Base-by-base conservation (phyloP, 768 basidiomycete species). In the Mycena chlorophos region DNA sequence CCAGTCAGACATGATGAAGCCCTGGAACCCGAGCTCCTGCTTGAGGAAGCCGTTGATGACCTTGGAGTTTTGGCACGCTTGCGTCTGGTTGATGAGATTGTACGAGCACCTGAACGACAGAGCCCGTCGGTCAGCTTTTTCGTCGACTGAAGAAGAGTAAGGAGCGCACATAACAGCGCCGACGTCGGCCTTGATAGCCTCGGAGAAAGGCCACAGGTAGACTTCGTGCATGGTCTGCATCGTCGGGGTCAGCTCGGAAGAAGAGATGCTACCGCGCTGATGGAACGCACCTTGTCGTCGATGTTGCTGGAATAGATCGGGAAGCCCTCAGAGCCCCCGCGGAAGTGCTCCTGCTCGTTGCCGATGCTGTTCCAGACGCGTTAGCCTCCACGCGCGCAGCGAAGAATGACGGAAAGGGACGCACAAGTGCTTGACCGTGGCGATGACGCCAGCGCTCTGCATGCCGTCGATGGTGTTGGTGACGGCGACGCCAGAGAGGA, bases 21-120 rank as follows among this genome's bases (percentile, higher is more conserved):
- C 76, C 53, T 78, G 75, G 66, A 82, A 82, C 23, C 74, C 78
- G 16, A 79, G 67, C 56, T 82, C 79, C 31, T 68, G 68, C 65
- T 82, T 82, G 29, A 82, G 58, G 0, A 81, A 56, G 27, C 40
- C 72, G 38, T 77, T 80, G 30, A 79, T 58, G 3, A 68, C 60
- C 37, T 73, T 71, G 49, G 68, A 60, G 55, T 78, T 78, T 54
- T 80, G 75, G 64, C 79, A 80, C 0, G 79, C 73, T 39, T 75
- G 79, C 1, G 80, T 77, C n/a, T 74, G 60, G 47, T 78, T 77
- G 64, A 77, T 52, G 23, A 67, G 60, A 46, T 76, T 74, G 34
- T 53, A 64, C 12, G 55, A 53, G 52, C 58, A 54, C 52, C 52
- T 54, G 52, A 13, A n/a, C 10, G 34, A n/a, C 34, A n/a, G 34